phyloP scores from a whole-genome alignment of 306 rosid species.

The Rosa multiflora region DNA sequence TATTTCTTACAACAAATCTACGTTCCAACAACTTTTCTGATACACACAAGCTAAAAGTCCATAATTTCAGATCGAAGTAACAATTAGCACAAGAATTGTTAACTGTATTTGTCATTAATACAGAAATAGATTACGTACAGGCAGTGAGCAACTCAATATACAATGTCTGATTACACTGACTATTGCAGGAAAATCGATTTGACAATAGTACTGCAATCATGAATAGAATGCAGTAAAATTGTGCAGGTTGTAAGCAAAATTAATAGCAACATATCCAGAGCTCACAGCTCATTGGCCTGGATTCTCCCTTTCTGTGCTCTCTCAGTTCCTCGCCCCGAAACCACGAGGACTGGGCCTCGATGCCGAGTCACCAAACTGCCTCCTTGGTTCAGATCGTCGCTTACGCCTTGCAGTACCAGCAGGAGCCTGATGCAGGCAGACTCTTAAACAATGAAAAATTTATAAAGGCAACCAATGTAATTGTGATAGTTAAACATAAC shows the following conservation, averaged over 20 bases:
- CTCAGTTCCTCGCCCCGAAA: slow-evolving; percentile 68
- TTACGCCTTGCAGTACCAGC: slow-evolving; percentile 92
- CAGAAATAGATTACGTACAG: neutral
- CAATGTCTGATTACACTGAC: neutral
- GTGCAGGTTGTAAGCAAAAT: neutral
- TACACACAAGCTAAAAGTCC: neutral
- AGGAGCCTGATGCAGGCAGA: slow-evolving; percentile 52
- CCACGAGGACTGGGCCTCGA: slow-evolving; percentile 84
- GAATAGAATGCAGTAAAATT: neutral
- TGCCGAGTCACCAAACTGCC: slow-evolving; percentile 47
- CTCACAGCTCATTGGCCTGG: slow-evolving; percentile 17
- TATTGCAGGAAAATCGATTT: neutral
- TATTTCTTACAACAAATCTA: neutral
- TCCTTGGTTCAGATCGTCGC: slow-evolving; percentile 58
- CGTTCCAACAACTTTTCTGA: neutral
- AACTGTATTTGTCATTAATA: neutral
- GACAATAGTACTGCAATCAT: neutral
- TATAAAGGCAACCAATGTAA: neutral
- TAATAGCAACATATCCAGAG: neutral
- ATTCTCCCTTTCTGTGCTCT: slow-evolving; percentile 15
- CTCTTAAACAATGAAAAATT: slow-evolving; percentile 8
- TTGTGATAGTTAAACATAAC: neutral
- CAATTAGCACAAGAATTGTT: neutral
- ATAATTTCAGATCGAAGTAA: neutral
- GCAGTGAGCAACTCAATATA: neutral